Base-by-base conservation (phyloP, 805 yeast genomes). In the Pichia eremophila region DNA sequence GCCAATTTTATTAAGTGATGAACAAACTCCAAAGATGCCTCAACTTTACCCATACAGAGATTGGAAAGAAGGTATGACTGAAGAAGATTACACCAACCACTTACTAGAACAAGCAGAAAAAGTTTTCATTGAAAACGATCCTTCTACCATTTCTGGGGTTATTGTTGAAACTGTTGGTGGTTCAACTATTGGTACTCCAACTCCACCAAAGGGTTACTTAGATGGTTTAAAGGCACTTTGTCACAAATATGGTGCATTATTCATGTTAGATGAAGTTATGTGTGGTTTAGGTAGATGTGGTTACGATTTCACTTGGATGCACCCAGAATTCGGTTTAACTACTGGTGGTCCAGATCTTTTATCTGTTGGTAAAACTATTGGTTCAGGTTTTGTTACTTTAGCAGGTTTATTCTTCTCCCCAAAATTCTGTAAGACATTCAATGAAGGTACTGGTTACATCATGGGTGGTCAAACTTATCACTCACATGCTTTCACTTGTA, bases 231-330 rank as follows among this genome's bases (percentile, higher is more conserved):
- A 73, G 41, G 70, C 64, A 19, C 54, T 77, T 28, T 73, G 78
- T 59, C 70, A 73, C 55, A 76, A 76, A 58, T 76, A 75, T 56
- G 79, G 73, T 43, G 66, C 71, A 37, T 57, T 76, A 28, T 62
- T 77, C 52, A 66, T 73, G 62, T 60, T 73, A 31, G 81, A 77
- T 53, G 81, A 77, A 60, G 77, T 76, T 41, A 75, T 76, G 79
- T 75, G 78, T 57, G 81, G 81, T 37, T 67, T 74, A 40, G 81
- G 80, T 37, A 67, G 81, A 55, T 63, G 70, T 51, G 79, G 80
- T 43, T 66, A 73, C 54, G 73, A 71, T 52, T 70, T 55, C 55
- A 67, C 69, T 27, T 70, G 54, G 54, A 54, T 68, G 56, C 54
- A 54, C 43, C 58, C 58, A 28, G 58, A 55, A 7, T 55, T 55